A percentile compares a stretch with the other conserved stretches of the same genome.
These are phyloP conservation scores for Myriosclerotinia duriaeana DNA, from an alignment of 2,329 filamentous ascomycete genomes.

Conservation along the genomic window DNA sequence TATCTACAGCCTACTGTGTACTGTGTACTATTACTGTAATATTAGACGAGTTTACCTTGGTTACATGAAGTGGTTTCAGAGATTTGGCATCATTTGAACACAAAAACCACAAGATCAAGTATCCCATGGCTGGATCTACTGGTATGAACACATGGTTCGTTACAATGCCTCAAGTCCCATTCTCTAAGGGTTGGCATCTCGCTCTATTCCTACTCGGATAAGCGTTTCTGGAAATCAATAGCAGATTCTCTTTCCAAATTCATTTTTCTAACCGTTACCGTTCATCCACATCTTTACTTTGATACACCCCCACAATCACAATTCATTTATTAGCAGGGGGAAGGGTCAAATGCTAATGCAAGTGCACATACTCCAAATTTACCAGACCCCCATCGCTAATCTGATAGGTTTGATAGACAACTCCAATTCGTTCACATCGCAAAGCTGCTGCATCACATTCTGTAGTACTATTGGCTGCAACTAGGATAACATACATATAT, in stretches of 20 bases:
- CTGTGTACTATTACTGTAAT: not conserved
- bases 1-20: not conserved
- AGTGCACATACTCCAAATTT: slow-evolving; percentile 32
- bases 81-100: slow-evolving; percentile 4
- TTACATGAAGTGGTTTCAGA: slow-evolving; percentile 2
- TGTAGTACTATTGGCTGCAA: slow-evolving; percentile 9
- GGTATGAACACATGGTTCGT: slow-evolving; percentile 4
- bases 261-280: slow-evolving; percentile 24
- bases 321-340: slow-evolving; percentile 3
- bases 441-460: not conserved
- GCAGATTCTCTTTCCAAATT: slow-evolving; percentile 20
- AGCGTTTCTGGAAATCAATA: slow-evolving; percentile 14
- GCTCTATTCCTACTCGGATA: not conserved
- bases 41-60: not conserved
- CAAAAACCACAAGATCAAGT: slow-evolving; percentile 9
- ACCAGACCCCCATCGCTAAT: slow-evolving; percentile 33
- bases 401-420: slow-evolving; percentile 26
- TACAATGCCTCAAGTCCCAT: slow-evolving; percentile 1
- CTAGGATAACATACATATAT: slow-evolving; percentile 4
- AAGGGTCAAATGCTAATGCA: slow-evolving; percentile 28
- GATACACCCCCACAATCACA: not conserved
- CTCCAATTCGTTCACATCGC: not conserved
- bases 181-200: not conserved
- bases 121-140: not conserved
- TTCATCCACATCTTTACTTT: slow-evolving; percentile 8